These are phyloP conservation scores for Populus tremula DNA, from an alignment of 345 rosid genomes.

Conservation along the genomic window DNA sequence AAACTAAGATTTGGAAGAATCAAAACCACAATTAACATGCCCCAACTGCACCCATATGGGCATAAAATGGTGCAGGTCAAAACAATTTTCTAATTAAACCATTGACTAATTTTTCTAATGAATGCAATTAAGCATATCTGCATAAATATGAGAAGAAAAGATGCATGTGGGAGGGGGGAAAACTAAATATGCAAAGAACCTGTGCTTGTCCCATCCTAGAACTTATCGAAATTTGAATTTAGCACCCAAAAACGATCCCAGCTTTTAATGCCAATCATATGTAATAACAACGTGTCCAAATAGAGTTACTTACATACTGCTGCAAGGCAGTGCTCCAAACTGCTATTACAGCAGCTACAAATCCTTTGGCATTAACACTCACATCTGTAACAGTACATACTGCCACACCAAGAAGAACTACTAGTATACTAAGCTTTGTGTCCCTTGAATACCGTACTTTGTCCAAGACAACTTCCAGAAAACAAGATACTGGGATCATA, in stretches of 20 bases:
- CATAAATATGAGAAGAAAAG: background rate
- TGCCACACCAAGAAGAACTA: conserved; percentile 94
- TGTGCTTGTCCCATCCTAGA: background rate
- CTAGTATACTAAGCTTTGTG: conserved; percentile 87
- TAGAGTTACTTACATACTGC: conserved; percentile 74
- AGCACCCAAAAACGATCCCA: background rate
- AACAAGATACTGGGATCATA: conserved; percentile 96
- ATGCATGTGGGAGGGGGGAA: no score
- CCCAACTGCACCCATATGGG: background rate
- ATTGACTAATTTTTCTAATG: background rate
- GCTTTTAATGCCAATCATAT: background rate
- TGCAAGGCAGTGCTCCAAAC: conserved; percentile 98
- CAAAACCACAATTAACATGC: background rate
- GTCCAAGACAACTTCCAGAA: conserved; percentile 90
- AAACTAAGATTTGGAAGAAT: background rate
- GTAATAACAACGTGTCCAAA: conserved; percentile 3
- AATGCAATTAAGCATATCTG: background rate
- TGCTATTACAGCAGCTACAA: conserved; percentile 82
- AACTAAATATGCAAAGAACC: background rate
- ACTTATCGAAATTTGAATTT: background rate
- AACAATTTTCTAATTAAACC: background rate
- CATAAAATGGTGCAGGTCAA: background rate
- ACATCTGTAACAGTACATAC: conserved; percentile 99
- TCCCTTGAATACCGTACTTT: conserved; percentile 90
- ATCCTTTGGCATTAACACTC: conserved; percentile 90